Conservation (phyloP, 2,329 filamentous ascomycete species). For the Chaetomiaceae sp. region DNA sequence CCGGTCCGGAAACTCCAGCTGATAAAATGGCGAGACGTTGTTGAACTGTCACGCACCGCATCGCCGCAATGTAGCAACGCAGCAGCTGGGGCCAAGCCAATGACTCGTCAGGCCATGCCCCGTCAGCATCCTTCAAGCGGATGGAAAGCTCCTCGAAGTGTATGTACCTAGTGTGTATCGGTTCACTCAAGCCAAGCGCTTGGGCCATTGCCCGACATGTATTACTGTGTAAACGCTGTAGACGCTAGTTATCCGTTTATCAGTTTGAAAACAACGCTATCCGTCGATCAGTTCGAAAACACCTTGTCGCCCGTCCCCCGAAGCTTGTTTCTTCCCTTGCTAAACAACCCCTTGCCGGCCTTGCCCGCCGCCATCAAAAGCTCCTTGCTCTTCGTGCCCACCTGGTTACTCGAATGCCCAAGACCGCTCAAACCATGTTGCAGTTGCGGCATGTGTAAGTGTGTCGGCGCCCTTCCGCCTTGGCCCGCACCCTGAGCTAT, state of each 20-base stretch:
- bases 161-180: too few relatives aligned
- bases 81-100: too few relatives aligned
- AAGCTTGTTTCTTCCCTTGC: conserved; percentile 84
- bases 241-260: neutral
- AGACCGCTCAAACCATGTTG: conserved; percentile 44
- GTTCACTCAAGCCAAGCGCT: too few relatives aligned
- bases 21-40: too few relatives aligned
- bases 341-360: conserved; percentile 85
- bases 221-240: neutral
- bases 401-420: conserved; percentile 55
- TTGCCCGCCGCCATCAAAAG: conserved; percentile 81
- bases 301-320: conserved; percentile 75
- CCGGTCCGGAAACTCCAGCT: too few relatives aligned
- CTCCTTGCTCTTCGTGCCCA: conserved; percentile 83
- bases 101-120: too few relatives aligned
- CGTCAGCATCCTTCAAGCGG: too few relatives aligned
- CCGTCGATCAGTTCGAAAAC: conserved; percentile 45
- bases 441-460: conserved; percentile 37
- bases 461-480: conserved; percentile 18
- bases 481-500: conserved; percentile 34
- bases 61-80: too few relatives aligned
- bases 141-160: too few relatives aligned
- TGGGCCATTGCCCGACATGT: too few relatives aligned
- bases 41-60: too few relatives aligned
- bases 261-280: too few relatives aligned